phyloP scores from a whole-genome alignment of 2,329 filamentous ascomycete genomes.

The Colletotrichum sojae region DNA sequence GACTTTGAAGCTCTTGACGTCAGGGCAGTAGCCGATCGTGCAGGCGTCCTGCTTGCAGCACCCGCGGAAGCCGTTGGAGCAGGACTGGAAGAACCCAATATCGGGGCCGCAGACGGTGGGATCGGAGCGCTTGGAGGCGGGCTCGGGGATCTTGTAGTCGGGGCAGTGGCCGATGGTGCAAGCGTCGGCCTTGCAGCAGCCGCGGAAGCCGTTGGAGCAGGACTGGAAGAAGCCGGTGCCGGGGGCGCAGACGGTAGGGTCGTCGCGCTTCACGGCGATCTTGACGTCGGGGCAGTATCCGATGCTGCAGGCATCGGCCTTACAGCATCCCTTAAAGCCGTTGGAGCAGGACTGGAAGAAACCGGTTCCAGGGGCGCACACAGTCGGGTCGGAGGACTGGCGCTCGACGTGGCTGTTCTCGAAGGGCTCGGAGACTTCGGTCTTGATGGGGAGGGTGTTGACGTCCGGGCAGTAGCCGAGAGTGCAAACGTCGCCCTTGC shows the following conservation, averaged over 20 bases:
- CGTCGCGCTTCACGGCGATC: background rate
- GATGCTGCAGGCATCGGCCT: constrained; percentile 11
- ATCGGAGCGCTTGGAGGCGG: background rate
- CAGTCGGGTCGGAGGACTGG: background rate
- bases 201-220: constrained; percentile 24
- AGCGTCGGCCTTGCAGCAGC: constrained; percentile 33
- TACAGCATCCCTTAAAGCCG: constrained; percentile 34
- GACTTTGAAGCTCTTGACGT: constrained; percentile 29
- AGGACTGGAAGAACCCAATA: constrained; percentile 34
- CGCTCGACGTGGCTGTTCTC: background rate
- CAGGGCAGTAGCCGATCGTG: constrained; percentile 33
- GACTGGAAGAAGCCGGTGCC: constrained; percentile 34
- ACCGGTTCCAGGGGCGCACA: constrained; percentile 21
- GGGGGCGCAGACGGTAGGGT: constrained; percentile 25
- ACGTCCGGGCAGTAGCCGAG: constrained; percentile 22
- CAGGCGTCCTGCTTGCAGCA: constrained; percentile 36
- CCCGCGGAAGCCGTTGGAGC: constrained; percentile 30
- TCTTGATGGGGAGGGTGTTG: background rate
- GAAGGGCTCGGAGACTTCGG: background rate
- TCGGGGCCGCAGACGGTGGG: constrained; percentile 26
- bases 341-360: constrained; percentile 34
- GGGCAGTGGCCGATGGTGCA: constrained; percentile 33
- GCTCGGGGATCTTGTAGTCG: background rate
- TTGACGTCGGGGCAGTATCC: constrained; percentile 13
- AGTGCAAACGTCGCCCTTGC: constrained; percentile 28